A percentile compares a stretch with the other conserved stretches of the same genome.
Evolutionary conservation across 495 filamentous ascomycete species (phyloP).

Genomic region (Lindgomyces ingoldianus): DNA sequence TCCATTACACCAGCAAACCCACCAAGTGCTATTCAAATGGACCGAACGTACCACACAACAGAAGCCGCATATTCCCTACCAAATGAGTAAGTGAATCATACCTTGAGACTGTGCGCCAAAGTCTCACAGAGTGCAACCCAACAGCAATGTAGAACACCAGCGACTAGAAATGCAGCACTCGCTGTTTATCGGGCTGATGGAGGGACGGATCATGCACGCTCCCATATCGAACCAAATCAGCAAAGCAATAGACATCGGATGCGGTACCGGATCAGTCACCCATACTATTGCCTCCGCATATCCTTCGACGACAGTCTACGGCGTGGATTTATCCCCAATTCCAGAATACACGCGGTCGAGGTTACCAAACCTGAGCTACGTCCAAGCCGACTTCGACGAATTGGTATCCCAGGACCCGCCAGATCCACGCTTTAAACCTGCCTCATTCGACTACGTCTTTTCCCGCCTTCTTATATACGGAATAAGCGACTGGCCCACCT

Average conservation of each 20-base stretch:
- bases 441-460: constrained; percentile 11
- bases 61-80: constrained; percentile 15
- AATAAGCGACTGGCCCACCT: constrained; percentile 14
- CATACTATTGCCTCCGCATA: constrained; percentile 10
- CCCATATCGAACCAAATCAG: neutral
- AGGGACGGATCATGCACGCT: constrained; percentile 5
- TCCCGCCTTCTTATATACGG: constrained; percentile 14
- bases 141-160: constrained; percentile 14
- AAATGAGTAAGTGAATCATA: constrained; percentile 9
- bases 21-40: neutral
- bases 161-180: constrained; percentile 11
- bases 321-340: constrained; percentile 11
- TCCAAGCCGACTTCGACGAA: constrained; percentile 20
- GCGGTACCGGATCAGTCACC: constrained; percentile 6
- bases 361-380: neutral
- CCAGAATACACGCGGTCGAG: neutral
- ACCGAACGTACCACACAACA: constrained; percentile 3
- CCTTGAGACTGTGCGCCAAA: neutral
- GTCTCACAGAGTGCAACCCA: neutral
- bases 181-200: constrained; percentile 7
- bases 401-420: neutral
- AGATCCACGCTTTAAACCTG: neutral
- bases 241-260: constrained; percentile 12
- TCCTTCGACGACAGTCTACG: neutral
- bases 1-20: neutral